These are phyloP conservation scores for Aciculosporium take DNA, from an alignment of 2,329 filamentous ascomycete species.

Conservation along the genomic window DNA sequence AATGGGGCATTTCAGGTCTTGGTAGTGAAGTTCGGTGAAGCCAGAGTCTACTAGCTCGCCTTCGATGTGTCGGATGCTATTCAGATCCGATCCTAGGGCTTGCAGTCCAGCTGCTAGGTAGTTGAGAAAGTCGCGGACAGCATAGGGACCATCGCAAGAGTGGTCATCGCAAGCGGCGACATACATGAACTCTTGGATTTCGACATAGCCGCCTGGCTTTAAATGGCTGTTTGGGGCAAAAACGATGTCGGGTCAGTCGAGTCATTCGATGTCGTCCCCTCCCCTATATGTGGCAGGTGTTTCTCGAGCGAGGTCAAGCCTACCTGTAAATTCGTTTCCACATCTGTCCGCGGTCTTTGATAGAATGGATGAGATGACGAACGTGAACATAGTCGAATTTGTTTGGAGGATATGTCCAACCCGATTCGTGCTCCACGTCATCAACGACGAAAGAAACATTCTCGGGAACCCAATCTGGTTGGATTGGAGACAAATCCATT, in stretches of 20 bases:
- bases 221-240: slow-evolving; percentile 27
- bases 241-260: background rate
- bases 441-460: slow-evolving; percentile 39
- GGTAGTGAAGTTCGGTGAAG: slow-evolving; percentile 26
- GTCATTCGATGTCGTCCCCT: background rate
- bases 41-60: slow-evolving; percentile 25
- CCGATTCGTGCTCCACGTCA: slow-evolving; percentile 35
- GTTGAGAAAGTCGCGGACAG: slow-evolving; percentile 30
- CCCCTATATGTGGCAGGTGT: background rate
- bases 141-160: slow-evolving; percentile 28
- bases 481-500: slow-evolving; percentile 38
- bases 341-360: slow-evolving; percentile 26
- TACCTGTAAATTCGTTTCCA: slow-evolving; percentile 29
- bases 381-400: slow-evolving; percentile 36
- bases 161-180: slow-evolving; percentile 29
- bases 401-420: slow-evolving; percentile 32
- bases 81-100: slow-evolving; percentile 26
- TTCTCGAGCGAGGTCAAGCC: slow-evolving; percentile 5
- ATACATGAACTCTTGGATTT: slow-evolving; percentile 33
- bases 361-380: slow-evolving; percentile 30
- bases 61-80: slow-evolving; percentile 23
- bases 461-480: slow-evolving; percentile 34
- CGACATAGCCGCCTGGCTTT: slow-evolving; percentile 37
- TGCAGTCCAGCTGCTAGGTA: slow-evolving; percentile 27
- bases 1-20: slow-evolving; percentile 32